phyloP scores from a whole-genome alignment of 2,329 filamentous ascomycete genomes.

The Mollisiaceae sp. region DNA sequence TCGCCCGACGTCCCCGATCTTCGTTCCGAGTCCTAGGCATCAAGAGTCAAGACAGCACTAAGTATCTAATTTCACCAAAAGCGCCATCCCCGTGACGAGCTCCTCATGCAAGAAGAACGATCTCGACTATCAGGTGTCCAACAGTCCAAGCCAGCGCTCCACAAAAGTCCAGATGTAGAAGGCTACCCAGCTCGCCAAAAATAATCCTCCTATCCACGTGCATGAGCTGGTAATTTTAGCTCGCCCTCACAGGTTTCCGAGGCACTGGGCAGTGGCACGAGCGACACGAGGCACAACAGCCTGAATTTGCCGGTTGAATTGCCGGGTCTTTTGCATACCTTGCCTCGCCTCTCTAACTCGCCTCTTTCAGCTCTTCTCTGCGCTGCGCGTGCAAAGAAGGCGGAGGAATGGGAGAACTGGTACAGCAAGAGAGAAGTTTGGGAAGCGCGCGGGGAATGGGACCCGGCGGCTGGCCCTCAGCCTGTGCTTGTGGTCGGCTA shows the following conservation, averaged over 20 bases:
- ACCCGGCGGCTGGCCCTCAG: not conserved
- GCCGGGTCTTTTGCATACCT: not conserved
- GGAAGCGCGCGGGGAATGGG: not conserved
- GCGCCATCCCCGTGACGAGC: not conserved
- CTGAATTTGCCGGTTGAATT: not conserved
- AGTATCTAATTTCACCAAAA: no score
- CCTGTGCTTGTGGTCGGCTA: no score
- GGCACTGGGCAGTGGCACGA: not conserved
- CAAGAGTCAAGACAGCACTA: not conserved
- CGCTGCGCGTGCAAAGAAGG: not conserved
- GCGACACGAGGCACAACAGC: not conserved
- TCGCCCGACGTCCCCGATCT: no score
- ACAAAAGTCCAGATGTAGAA: not conserved
- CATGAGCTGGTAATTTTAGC: conserved; percentile 15
- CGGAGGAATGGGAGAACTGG: not conserved
- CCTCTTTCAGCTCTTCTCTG: no score
- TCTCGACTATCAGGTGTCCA: not conserved
- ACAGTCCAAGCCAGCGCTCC: not conserved
- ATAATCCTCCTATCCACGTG: conserved; percentile 10
- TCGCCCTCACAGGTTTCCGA: not conserved
- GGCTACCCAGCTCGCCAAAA: not conserved
- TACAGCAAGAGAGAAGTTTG: not conserved
- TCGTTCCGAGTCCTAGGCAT: not conserved
- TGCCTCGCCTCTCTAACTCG: not conserved
- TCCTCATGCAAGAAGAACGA: not conserved